Conservation (phyloP, 1,284 basidiomycete genomes). For the Amylostereum chailletii region DNA sequence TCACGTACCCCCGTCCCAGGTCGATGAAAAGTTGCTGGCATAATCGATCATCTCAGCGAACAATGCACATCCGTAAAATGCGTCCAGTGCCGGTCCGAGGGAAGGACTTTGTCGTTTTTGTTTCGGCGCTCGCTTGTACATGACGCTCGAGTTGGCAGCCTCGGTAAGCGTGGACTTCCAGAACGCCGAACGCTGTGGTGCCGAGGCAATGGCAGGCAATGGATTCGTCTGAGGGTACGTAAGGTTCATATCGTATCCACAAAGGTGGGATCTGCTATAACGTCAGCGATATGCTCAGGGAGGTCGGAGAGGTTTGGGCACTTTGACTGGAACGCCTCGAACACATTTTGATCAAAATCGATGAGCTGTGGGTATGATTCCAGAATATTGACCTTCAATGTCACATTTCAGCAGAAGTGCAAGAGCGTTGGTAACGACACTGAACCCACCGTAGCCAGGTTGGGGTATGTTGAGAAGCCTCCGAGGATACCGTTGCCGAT, state of each 20-base stretch:
- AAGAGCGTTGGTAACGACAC: background rate
- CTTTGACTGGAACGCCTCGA: constrained; percentile 62
- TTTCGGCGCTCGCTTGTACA: constrained; percentile 4
- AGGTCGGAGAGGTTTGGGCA: constrained; percentile 14
- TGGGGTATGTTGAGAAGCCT: constrained; percentile 35
- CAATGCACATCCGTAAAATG: constrained; percentile 26
- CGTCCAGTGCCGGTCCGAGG: constrained; percentile 22
- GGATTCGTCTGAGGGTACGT: constrained; percentile 57
- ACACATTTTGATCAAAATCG: constrained; percentile 56
- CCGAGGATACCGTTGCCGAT: constrained; percentile 62
- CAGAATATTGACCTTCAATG: constrained; percentile 38
- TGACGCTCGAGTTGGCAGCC: background rate
- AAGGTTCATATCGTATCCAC: constrained; percentile 58
- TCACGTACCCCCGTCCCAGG: constrained; percentile 19
- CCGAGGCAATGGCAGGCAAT: constrained; percentile 32
- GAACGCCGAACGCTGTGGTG: constrained; percentile 5
- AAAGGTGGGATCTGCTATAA: constrained; percentile 41
- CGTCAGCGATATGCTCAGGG: no score
- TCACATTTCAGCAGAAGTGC: background rate
- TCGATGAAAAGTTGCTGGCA: constrained; percentile 25
- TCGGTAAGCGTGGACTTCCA: constrained; percentile 2
- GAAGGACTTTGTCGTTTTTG: constrained; percentile 17
- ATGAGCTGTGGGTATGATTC: constrained; percentile 71
- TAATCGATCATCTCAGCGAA: constrained; percentile 28
- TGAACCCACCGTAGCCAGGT: constrained; percentile 42